These are phyloP conservation scores for Clonostachys solani DNA, from an alignment of 2,329 filamentous ascomycete genomes.

Conservation along the genomic window DNA sequence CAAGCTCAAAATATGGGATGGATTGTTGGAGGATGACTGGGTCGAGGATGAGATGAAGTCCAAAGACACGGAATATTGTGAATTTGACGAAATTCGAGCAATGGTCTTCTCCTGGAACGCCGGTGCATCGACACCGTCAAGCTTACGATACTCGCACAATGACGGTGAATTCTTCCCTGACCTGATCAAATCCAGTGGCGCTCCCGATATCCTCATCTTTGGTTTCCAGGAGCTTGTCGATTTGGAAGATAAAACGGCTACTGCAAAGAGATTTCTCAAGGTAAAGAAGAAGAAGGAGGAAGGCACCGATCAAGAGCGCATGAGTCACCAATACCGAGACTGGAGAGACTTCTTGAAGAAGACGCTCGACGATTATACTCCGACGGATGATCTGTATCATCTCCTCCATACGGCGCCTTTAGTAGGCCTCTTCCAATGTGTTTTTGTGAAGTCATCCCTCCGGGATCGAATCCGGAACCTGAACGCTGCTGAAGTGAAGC, in stretches of 20 bases:
- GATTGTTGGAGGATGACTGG: conserved; percentile 89
- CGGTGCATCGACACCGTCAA: conserved; percentile 87
- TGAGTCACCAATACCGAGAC: conserved; percentile 95
- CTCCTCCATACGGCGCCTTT: conserved; percentile 82
- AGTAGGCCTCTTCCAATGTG: conserved; percentile 91
- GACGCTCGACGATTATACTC: conserved; percentile 79
- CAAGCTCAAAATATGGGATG: conserved; percentile 83
- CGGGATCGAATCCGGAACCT: conserved; percentile 74
- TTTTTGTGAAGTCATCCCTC: conserved; percentile 84
- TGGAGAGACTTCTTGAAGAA: conserved; percentile 90
- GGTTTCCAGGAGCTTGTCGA: conserved; percentile 99
- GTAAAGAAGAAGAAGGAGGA: conserved; percentile 70
- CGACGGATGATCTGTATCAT: conserved; percentile 71
- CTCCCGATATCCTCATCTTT: conserved; percentile 89
- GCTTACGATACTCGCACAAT: conserved; percentile 63
- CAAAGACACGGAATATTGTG: conserved; percentile 77
- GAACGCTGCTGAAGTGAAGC: conserved; percentile 80
- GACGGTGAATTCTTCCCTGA: conserved; percentile 79
- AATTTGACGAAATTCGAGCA: conserved; percentile 76
- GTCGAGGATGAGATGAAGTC: conserved; percentile 86
- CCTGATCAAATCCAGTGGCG: conserved; percentile 69
- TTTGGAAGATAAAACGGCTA: conserved; percentile 93
- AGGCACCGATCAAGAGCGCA: conserved; percentile 77
- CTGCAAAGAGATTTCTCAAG: conserved; percentile 91
- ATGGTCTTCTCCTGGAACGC: conserved; percentile 95